These are phyloP conservation scores for Lepiota venenata DNA, from an alignment of 768 basidiomycete species.

Conservation along the genomic window DNA sequence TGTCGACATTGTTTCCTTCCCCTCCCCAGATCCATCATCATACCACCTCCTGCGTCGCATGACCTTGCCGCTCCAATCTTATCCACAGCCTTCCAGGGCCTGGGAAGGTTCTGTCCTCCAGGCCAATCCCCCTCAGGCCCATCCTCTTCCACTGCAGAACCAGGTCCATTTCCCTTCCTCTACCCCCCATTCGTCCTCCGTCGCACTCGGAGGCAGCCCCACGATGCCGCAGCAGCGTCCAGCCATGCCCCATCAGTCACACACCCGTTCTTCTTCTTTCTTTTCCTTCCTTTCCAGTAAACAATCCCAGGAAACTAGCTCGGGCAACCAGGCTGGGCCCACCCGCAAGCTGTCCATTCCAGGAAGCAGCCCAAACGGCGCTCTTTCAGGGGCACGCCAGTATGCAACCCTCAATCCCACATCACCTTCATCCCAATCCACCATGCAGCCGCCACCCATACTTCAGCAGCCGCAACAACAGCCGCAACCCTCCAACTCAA, in stretches of 20 bases:
- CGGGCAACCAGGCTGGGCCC: neutral
- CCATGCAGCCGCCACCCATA: slow-evolving; percentile 8
- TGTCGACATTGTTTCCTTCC: slow-evolving; percentile 16
- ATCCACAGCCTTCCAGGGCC: slow-evolving; percentile 8
- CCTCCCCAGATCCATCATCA: too few relatives aligned
- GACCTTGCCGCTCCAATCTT: neutral
- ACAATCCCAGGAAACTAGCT: slow-evolving; percentile 10
- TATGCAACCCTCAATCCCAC: slow-evolving; percentile 1
- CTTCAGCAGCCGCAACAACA: slow-evolving; percentile 14
- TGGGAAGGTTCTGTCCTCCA: slow-evolving; percentile 3
- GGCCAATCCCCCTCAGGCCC: slow-evolving; percentile 3
- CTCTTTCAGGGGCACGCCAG: slow-evolving; percentile 12
- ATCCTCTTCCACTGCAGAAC: slow-evolving; percentile 15
- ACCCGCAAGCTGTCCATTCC: neutral
- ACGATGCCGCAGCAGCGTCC: slow-evolving; percentile 18
- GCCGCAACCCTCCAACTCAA: neutral
- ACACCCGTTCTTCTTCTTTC: slow-evolving; percentile 60
- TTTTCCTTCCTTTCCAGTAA: slow-evolving; percentile 54
- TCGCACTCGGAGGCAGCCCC: slow-evolving; percentile 7
- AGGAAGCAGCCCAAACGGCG: slow-evolving; percentile 13
- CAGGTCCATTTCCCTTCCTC: slow-evolving; percentile 17
- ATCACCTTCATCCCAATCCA: slow-evolving; percentile 12
- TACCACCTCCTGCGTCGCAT: too few relatives aligned
- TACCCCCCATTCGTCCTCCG: slow-evolving; percentile 14
- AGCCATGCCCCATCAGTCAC: slow-evolving; percentile 24